Conservation (phyloP, 1,284 basidiomycete genomes). For the Ganoderma lucidum region DNA sequence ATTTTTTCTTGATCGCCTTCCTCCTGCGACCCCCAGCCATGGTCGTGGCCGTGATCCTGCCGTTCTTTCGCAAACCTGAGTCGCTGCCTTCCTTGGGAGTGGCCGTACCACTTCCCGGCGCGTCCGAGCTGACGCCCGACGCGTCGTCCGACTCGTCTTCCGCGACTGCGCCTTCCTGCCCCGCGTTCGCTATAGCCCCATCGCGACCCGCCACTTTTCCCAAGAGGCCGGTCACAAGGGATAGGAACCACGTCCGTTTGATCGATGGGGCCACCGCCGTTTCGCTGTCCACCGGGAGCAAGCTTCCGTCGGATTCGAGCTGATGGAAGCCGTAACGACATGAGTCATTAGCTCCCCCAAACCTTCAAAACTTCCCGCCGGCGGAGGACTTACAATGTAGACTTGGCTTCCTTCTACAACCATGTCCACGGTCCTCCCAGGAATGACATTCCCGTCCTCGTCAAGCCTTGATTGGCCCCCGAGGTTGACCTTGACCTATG, state of each 20-base stretch:
- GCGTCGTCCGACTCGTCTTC: conserved; percentile 44
- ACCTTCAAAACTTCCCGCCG: conserved; percentile 1
- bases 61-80: conserved; percentile 27
- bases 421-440: conserved; percentile 72
- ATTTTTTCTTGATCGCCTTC: conserved; percentile 52
- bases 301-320: conserved; percentile 54
- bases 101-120: conserved; percentile 49
- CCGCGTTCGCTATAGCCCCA: conserved; percentile 29
- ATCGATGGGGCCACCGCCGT: conserved; percentile 56
- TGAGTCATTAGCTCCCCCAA: conserved; percentile 7
- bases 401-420: conserved; percentile 78
- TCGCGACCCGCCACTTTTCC: conserved; percentile 43
- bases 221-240: conserved; percentile 47
- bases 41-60: conserved; percentile 47
- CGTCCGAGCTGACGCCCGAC: conserved; percentile 45
- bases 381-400: conserved; percentile 65
- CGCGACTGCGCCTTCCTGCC: conserved; percentile 32
- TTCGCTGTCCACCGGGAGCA: conserved; percentile 59
- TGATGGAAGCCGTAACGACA: conserved; percentile 33
- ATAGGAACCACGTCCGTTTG: conserved; percentile 59
- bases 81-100: conserved; percentile 44
- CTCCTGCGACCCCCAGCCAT: conserved; percentile 70
- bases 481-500: conserved; percentile 74
- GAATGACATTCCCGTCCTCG: conserved; percentile 59
- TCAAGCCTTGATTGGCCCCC: conserved; percentile 61